phyloP scores from a whole-genome alignment of 257 asterid genomes.

The Solanum sitiens region DNA sequence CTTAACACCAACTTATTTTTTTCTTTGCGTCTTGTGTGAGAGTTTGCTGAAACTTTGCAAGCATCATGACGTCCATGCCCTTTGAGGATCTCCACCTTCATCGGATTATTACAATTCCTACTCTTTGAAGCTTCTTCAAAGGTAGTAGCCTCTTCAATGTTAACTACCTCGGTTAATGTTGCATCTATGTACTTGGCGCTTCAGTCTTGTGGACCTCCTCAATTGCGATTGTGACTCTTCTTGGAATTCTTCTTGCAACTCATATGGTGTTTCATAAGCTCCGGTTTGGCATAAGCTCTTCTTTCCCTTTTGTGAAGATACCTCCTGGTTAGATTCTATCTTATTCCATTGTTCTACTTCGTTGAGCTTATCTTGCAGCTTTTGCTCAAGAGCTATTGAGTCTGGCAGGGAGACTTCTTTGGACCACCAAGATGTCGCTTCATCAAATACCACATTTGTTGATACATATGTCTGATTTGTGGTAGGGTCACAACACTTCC shows the following conservation, averaged over 20 bases:
- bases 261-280: not conserved
- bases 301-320: too few relatives aligned
- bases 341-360: too few relatives aligned
- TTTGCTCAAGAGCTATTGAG: too few relatives aligned
- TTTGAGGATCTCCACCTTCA: not conserved
- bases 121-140: not conserved
- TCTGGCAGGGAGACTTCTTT: too few relatives aligned
- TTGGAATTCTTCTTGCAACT: not conserved
- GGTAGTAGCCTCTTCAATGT: not conserved
- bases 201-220: not conserved
- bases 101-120: not conserved
- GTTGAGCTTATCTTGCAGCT: too few relatives aligned
- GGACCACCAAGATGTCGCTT: too few relatives aligned
- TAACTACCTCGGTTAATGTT: not conserved
- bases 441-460: too few relatives aligned
- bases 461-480: too few relatives aligned
- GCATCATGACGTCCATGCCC: not conserved
- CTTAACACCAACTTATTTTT: not conserved
- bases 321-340: too few relatives aligned
- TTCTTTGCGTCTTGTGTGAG: not conserved
- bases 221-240: not conserved
- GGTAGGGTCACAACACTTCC: too few relatives aligned
- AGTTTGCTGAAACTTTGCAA: not conserved
- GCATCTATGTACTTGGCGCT: not conserved
- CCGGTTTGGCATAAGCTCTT: too few relatives aligned